Conservation (phyloP, 1,284 basidiomycete genomes). For the Microbotryomycetes sp. region DNA sequence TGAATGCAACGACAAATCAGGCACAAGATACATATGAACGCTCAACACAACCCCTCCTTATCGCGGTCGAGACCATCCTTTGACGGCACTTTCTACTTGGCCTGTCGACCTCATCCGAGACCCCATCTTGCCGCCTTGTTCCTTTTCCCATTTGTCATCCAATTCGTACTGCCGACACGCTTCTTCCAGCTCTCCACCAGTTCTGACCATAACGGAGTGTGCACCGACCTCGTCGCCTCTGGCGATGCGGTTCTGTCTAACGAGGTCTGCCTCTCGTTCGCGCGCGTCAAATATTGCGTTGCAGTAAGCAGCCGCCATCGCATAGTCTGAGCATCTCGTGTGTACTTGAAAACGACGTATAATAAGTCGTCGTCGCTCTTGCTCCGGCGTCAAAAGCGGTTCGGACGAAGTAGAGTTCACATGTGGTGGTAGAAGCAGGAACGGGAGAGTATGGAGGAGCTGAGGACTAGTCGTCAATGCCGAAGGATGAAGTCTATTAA, state of each 20-base stretch:
- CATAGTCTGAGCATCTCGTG: constrained; percentile 19
- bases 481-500: constrained; percentile 59
- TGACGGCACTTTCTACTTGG: constrained; percentile 5
- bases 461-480: constrained; percentile 63
- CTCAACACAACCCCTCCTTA: too few species aligned
- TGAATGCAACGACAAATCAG: too few species aligned
- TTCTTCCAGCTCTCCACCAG: constrained; percentile 28
- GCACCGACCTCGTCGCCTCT: background rate
- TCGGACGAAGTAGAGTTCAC: constrained; percentile 25
- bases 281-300: constrained; percentile 13
- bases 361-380: constrained; percentile 22
- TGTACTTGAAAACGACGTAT: constrained; percentile 22
- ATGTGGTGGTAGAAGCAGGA: constrained; percentile 50
- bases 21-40: too few species aligned
- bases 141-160: constrained; percentile 26
- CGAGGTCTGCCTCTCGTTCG: constrained; percentile 11
- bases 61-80: constrained; percentile 4
- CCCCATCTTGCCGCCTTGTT: constrained; percentile 8
- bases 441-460: constrained; percentile 59
- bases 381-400: constrained; percentile 5
- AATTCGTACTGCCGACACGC: constrained; percentile 7
- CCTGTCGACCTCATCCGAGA: constrained; percentile 10
- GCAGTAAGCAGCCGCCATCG: constrained; percentile 20
- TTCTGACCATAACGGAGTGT: background rate
- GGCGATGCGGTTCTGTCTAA: constrained; percentile 1